phyloP scores from a whole-genome alignment of 2,329 filamentous ascomycete species.

The Ophiostoma piceae region DNA sequence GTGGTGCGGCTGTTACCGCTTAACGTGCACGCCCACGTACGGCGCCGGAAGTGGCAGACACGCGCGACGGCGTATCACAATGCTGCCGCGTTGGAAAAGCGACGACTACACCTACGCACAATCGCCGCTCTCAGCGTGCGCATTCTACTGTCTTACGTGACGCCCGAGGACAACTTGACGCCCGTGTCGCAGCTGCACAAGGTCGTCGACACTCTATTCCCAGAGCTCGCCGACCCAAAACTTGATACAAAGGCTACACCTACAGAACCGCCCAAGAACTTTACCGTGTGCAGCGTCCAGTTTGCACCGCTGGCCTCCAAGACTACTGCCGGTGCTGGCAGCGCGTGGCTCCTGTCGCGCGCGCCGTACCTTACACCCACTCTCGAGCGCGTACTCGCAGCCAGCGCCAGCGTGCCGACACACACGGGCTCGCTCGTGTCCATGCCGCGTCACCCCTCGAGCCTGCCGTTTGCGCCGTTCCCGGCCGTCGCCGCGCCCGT shows the following conservation, averaged over 20 bases:
- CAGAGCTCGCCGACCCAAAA: constrained; percentile 35
- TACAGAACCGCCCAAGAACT: constrained; percentile 31
- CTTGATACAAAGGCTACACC: not conserved
- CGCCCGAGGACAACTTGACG: constrained; percentile 43
- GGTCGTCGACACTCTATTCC: constrained; percentile 46
- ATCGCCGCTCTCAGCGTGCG: constrained; percentile 46
- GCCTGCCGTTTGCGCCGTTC: constrained; percentile 23
- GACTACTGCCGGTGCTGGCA: constrained; percentile 35
- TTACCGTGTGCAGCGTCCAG: constrained; percentile 45
- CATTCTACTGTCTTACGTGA: constrained; percentile 47
- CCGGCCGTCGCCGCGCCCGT: constrained; percentile 21
- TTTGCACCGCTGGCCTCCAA: constrained; percentile 37
- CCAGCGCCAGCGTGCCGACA: constrained; percentile 28
- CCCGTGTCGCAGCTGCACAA: constrained; percentile 43
- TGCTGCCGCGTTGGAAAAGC: constrained; percentile 28
- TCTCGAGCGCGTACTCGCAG: constrained; percentile 34
- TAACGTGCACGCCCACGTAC: not conserved
- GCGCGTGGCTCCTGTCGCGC: constrained; percentile 24
- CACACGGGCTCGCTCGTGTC: constrained; percentile 25
- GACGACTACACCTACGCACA: constrained; percentile 37
- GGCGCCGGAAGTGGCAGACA: constrained; percentile 9
- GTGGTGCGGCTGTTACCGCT: constrained; percentile 43
- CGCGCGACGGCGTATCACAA: constrained; percentile 11
- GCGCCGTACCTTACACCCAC: constrained; percentile 20
- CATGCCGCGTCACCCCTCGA: not conserved